Base-by-base conservation (phyloP, 441 rosid genomes). In the Heliophila coronopifolia region DNA sequence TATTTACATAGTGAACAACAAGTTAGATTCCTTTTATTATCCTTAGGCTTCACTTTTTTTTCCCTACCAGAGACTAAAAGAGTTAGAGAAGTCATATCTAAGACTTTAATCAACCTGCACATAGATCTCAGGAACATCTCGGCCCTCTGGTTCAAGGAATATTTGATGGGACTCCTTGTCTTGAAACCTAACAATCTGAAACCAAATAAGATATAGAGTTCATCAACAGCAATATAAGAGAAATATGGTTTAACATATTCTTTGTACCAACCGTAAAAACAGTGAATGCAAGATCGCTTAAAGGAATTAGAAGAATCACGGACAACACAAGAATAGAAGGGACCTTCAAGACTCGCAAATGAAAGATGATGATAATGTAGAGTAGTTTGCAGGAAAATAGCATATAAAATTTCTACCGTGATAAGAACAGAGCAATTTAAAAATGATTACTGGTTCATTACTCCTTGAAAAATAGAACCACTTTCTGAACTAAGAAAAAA, bases 141-240 rank as follows among this genome's bases (percentile, higher is more conserved):
- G 86, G 45, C 98, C 98, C 69, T 92, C 98, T 34, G 98, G 98
- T 72, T 92, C 98, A 3, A 92, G 96, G 70, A 92, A 92, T 69
- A 92, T 87, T 65, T 92, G 98, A 83, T 92, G 98, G 47, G 96
- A 92, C 68, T 87, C 98, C 64, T 92, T 87, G 67, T 87, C 96
- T 58, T 83, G 68, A 75, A 92, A 92, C 69, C 98, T 83, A 61
- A 92, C 98, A 72, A 92, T 81, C 98, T 92, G 71, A 17, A 57
- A 62, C 42, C 45, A 27, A 60, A 31, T 35, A 54, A 25, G 27
- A 24, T 44, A 58, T 3, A 30, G 17, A 36, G 27, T 28, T 13
- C 26, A 28, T 20, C 19, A 25, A 13, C 47, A 38, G 8, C 20
- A 37, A 59, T 35, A 36, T 43, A 44, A 6, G 37, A n/a, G 45